Base-by-base conservation (phyloP, 306 rosid species). In the Prunus campanulata region DNA sequence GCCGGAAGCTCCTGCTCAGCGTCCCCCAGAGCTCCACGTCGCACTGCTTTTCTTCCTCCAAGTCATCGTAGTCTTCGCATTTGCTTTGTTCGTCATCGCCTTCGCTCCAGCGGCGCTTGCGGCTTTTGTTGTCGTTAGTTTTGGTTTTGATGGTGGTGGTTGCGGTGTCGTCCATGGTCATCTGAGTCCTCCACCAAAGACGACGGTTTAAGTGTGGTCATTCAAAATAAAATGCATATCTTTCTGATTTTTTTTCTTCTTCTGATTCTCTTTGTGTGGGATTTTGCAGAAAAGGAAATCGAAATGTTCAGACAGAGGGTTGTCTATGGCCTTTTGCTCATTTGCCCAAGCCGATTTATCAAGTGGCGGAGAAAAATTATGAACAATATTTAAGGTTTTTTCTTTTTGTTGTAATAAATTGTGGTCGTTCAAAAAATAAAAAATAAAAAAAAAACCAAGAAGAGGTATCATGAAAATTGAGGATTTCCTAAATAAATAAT, bases 21-120 rank as follows among this genome's bases (percentile, higher is more conserved):
- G 77, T 89, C 89, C 79, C 88, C 97, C 98, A 91, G 1, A 55
- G 81, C 79, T 81, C 88, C 1, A 76, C 80, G 74, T 85, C 85
- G 82, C 29, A 22, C 29, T 59, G 15, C 16, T 32, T 32, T 32
- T 32, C 35, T 32, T 59, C 30, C 15, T 59, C 32, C 15, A 1
- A 3, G 11, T 24, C 30, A 4, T 59, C 64, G 29, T 24, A 2
- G 16, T 32, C 35, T 32, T 3, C 27, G 64, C 30, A 29, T 9
- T 57, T 57, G 63, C 63, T 57, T 13, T n/a, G 8, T 25, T 24
- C 64, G 10, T 32, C 35, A 32, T 59, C 30, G 13, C 7, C 64
- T 11, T 4, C 64, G 30, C 30, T 59, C 30, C 10, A 12, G 30
- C 64, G 64, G 30, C 29, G 64, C 64, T 59, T 59, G 30, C 64